Evolutionary conservation across 1,284 basidiomycete species (phyloP), one percentile per base, ranked within the genome.

Genomic region (Neolentinus lepideus): DNA sequence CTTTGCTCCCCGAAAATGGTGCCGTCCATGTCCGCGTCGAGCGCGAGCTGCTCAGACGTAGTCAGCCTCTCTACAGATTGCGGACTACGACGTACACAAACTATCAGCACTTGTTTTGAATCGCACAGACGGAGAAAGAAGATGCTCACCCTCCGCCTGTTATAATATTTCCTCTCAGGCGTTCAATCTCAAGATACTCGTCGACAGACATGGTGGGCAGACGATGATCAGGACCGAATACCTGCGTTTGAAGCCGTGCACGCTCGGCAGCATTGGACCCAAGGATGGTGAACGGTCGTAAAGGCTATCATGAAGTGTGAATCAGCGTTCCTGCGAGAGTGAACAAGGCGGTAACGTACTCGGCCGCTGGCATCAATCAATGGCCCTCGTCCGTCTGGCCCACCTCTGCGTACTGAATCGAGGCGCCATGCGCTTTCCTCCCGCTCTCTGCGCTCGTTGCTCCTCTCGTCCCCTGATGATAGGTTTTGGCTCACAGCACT

Each of bases 161-260:
- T 58, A 98, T 85, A 63, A 98, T 86, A 56, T 94, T 95, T 0
- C 95, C 94, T 53, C 91, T 75, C 58, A 85, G 75, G 54, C 78
- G 73, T 68, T 99, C 96, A 58, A 94, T 86, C 61, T 90, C 85
- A 22, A 99, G 79, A 66, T 96, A 98, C 69, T 99, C 92, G 66
- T 99, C 96, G 62, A 99, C 85, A 1, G 89, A 83, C 97, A 99
- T 98, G 0, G 93, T 96, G 2, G 96, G 96, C 27, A 99, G 75
- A 22, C 89, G 81, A 68, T 98, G 85, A n/a, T 81, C 83, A 2
- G 92, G 82, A 14, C 86, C 81, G 73, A 98, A 99, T 2, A 98
- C 94, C 64, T 92, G 84, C 0, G 79, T 71, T 64, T 87, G 84
- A 8, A 96, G 65, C 27, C 85, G 79, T 46, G 86, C 78, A 54